Evolutionary conservation across 768 basidiomycete species (phyloP).

Genomic region (Rhodotorula graminis): DNA sequence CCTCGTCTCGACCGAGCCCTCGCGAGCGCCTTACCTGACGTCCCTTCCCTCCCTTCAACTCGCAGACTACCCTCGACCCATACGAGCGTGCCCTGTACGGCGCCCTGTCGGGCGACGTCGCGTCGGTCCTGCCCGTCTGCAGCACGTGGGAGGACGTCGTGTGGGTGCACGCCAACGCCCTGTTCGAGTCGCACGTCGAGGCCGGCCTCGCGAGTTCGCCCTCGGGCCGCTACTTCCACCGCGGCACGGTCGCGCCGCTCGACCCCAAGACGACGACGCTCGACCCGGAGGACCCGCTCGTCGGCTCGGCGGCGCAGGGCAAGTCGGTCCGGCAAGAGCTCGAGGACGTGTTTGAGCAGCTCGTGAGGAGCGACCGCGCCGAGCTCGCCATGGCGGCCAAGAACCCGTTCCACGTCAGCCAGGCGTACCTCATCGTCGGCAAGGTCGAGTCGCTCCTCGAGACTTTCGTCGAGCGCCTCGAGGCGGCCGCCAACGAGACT

Average conservation of each 20-base stretch:
- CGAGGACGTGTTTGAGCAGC: slow-evolving; percentile 46
- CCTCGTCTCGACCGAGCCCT: neutral
- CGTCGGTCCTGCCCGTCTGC: slow-evolving; percentile 65
- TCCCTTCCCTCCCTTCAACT: neutral
- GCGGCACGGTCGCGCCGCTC: slow-evolving; percentile 12
- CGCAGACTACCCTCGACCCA: slow-evolving; percentile 57
- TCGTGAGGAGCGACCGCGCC: slow-evolving; percentile 42
- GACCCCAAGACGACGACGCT: neutral
- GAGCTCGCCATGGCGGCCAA: slow-evolving; percentile 40
- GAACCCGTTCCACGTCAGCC: slow-evolving; percentile 48
- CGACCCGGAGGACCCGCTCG: slow-evolving; percentile 32
- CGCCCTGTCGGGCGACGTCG: slow-evolving; percentile 65
- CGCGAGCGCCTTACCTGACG: neutral
- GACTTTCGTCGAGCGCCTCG: slow-evolving; percentile 49
- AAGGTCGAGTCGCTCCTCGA: slow-evolving; percentile 62
- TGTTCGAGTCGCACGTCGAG: slow-evolving; percentile 75
- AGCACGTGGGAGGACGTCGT: slow-evolving; percentile 91
- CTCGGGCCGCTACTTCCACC: slow-evolving; percentile 26
- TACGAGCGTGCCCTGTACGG: slow-evolving; percentile 84
- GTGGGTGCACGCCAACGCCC: slow-evolving; percentile 79
- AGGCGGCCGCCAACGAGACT: slow-evolving; percentile 40
- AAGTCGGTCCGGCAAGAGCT: slow-evolving; percentile 39
- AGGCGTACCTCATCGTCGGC: slow-evolving; percentile 48
- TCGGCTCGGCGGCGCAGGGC: slow-evolving; percentile 3
- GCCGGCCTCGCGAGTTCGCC: slow-evolving; percentile 53